Percentiles rank a stretch among this genome's conserved stretches.
Evolutionary conservation across 345 rosid species (phyloP).

Genomic region (Brassica nigra): DNA sequence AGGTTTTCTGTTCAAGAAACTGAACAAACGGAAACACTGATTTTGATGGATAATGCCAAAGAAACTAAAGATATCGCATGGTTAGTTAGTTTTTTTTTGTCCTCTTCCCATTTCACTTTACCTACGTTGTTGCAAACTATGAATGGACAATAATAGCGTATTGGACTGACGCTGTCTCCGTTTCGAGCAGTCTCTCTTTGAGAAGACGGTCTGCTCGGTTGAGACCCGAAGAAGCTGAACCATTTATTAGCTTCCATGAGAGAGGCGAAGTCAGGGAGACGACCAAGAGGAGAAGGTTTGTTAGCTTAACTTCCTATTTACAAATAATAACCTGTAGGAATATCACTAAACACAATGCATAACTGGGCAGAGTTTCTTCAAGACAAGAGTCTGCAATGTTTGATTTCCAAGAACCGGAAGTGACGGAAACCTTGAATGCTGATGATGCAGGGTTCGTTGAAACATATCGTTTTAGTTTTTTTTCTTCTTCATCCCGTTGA

Average conservation of each 20-base stretch:
- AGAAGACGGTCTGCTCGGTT: slow-evolving; percentile 42
- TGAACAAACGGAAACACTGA: slow-evolving; percentile 21
- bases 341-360: neutral
- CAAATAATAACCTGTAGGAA: neutral
- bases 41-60: slow-evolving; percentile 30
- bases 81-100: slow-evolving; percentile 34
- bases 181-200: slow-evolving; percentile 29
- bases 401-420: slow-evolving; percentile 35
- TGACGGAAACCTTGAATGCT: slow-evolving; percentile 26
- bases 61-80: slow-evolving; percentile 45
- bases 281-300: slow-evolving; percentile 40
- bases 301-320: neutral
- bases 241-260: slow-evolving; percentile 25
- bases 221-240: slow-evolving; percentile 29
- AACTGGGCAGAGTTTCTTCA: slow-evolving; percentile 34
- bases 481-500: neutral
- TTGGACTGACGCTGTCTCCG: slow-evolving; percentile 11
- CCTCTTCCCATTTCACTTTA: neutral
- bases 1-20: slow-evolving; percentile 37
- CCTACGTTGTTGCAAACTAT: neutral
- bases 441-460: slow-evolving; percentile 51
- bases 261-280: slow-evolving; percentile 22
- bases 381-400: slow-evolving; percentile 39
- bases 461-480: neutral
- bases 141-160: neutral